Base-by-base conservation (phyloP, 345 rosid genomes). In the Citrus hindsii region DNA sequence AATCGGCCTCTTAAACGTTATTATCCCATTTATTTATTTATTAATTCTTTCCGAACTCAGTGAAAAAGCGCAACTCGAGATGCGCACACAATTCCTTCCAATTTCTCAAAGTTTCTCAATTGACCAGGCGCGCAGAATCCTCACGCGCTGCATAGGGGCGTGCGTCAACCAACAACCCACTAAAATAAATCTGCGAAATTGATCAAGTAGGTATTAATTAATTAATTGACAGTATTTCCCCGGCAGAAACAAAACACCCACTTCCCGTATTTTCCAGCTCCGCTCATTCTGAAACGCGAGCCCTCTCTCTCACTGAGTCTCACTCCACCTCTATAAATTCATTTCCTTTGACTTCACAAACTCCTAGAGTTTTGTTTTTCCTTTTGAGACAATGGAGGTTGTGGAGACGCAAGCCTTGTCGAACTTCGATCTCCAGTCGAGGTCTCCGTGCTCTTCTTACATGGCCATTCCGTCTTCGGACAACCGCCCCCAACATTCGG, bases 371-470 rank as follows among this genome's bases (percentile, higher is more conserved):
- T 30, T 51, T 30, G n/a, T 0, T 25, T 69, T 2, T 71, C 4
- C 2, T 48, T 5, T 40, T 18, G 14, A 51, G 35, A 59, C 71
- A 59, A 90, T 85, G 92, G 87, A 87, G 81, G 86, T 90, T 12
- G 86, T 69, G 12, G 80, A 82, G 13, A 64, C 84, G 24, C 81
- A 71, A 33, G 67, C 89, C 70, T 6, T 81, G 56, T 68, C 91
- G 2, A 85, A 62, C 68, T 85, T 86, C 55, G 83, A 84, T 74
- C 81, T 68, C 51, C 82, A 82, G 82, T 48, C 89, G 6, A 83
- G 73, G 28, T 25, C 90, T 18, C 85, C 83, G 72, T 86, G 19
- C n/a, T 53, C 86, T 78, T 25, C 85, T 21, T 79, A 46, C 51
- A 30, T 77, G 56, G 75, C 30, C 82, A 76, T 85, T 73, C 32